Evolutionary conservation across 352 stramenopile species (phyloP), one percentile per base, ranked within the genome.

Genomic region (Globisporangium echinulatum): DNA sequence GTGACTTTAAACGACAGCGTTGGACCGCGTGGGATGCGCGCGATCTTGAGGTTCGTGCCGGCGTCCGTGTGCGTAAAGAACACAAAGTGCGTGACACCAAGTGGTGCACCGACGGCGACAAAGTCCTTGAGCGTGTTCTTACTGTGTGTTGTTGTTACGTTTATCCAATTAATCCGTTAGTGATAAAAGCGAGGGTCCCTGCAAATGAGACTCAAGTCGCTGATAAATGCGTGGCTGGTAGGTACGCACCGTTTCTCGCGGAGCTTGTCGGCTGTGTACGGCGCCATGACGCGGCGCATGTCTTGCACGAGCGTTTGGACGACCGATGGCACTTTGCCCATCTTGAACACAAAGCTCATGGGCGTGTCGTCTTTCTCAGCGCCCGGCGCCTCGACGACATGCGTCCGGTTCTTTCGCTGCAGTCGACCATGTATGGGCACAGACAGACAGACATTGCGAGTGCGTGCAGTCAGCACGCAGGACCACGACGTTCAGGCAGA

Each of bases 21-120:
- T 3, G 97, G 97, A 17, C 97, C 97, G 47, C 90, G 77, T 17
- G 96, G 97, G 59, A 96, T 89, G 33, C 96, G 80, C 19, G 89
- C 96, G 56, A 99, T 87, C 68, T 97, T 90, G 46, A 98, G 76
- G 70, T 97, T 98, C n/a, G 98, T 90, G 49, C 83, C 78, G n/a
- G 77, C 81, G 38, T 97, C 82, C 49, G 96, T 98, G 80, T 97
- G 87, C 10, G 85, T 97, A 52, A 99, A 94, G n/a, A 96, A 89
- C 44, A 99, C 66, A 48, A 99, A 97, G 75, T 99, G 97, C 15
- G 96, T 98, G 58, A 99, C 81, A n/a, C 96, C 96, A 55, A 99
- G 71, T 8, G 92, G 83, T 7, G 85, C 77, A 25, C 89, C 94
- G 14, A 99, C 85, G 33, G 81, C 71, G 47, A 95, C 77, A 73